A percentile compares a stretch with the other conserved stretches of the same genome.
Evolutionary conservation across 2,329 filamentous ascomycete species (phyloP).

Genomic region (Fusarium sp.): DNA sequence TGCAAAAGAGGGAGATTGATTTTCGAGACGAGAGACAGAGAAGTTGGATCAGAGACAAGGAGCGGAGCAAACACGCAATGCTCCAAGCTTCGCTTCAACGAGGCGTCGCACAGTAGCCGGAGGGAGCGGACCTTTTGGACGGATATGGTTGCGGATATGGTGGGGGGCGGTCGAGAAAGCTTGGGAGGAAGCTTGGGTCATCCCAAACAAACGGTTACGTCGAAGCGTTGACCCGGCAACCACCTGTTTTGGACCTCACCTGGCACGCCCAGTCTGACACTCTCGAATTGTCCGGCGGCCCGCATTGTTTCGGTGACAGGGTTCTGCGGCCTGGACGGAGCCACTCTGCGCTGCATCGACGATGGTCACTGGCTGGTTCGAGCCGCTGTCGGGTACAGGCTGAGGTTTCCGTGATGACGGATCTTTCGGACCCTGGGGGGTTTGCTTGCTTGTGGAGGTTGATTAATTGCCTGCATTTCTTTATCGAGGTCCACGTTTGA

Average conservation of each 20-base stretch:
- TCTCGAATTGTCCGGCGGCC: constrained; percentile 17
- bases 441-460: constrained; percentile 24
- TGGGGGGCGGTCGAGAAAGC: constrained; percentile 36
- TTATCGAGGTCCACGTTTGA: background rate
- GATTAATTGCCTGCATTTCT: constrained; percentile 41
- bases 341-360: constrained; percentile 18
- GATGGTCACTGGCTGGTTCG: constrained; percentile 16
- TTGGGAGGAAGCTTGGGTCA: constrained; percentile 20
- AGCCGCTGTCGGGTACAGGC: background rate
- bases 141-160: constrained; percentile 36
- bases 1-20: background rate
- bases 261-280: constrained; percentile 25
- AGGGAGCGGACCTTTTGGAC: constrained; percentile 39
- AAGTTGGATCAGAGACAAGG: constrained; percentile 20
- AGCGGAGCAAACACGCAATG: constrained; percentile 16
- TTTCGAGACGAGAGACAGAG: constrained; percentile 16
- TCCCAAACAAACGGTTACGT: constrained; percentile 44
- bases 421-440: background rate
- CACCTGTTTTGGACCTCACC: constrained; percentile 13
- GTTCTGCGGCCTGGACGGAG: background rate
- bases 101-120: constrained; percentile 33
- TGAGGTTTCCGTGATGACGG: background rate
- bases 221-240: constrained; percentile 39
- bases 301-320: constrained; percentile 35
- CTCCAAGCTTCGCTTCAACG: constrained; percentile 14